These are phyloP conservation scores for Albizia julibrissin DNA, from an alignment of 306 rosid genomes.

Conservation along the genomic window DNA sequence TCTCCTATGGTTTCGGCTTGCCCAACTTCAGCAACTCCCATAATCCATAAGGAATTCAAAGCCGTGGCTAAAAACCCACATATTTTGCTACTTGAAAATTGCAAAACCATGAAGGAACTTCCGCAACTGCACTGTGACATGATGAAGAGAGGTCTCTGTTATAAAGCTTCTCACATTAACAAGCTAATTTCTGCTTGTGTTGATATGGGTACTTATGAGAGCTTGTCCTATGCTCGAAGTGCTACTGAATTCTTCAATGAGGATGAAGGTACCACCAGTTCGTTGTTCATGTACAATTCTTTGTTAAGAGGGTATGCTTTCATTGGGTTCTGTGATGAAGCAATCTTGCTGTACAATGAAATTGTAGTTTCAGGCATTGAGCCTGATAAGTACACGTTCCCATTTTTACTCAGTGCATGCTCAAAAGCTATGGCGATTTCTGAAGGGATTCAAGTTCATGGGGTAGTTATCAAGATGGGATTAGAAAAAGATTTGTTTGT, in stretches of 20 bases:
- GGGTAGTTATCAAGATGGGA: constrained; percentile 61
- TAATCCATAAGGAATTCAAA: constrained; percentile 38
- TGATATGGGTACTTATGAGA: constrained; percentile 57
- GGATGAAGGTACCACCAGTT: constrained; percentile 19
- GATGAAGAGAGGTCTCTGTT: constrained; percentile 57
- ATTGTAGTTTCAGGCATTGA: constrained; percentile 51
- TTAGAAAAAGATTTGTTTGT: constrained; percentile 60
- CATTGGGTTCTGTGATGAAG: constrained; percentile 55
- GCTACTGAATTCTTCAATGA: constrained; percentile 43
- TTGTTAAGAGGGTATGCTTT: constrained; percentile 68
- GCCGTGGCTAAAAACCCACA: constrained; percentile 23
- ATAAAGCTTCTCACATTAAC: constrained; percentile 36
- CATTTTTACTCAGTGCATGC: constrained; percentile 62
- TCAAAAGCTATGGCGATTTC: constrained; percentile 53
- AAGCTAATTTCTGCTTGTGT: constrained; percentile 53
- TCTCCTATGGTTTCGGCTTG: constrained; percentile 37
- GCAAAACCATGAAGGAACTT: constrained; percentile 63
- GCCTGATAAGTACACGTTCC: constrained; percentile 78
- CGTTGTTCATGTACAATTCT: constrained; percentile 55
- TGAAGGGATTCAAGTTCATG: constrained; percentile 73
- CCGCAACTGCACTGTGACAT: constrained; percentile 57
- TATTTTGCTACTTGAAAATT: constrained; percentile 37
- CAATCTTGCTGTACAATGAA: constrained; percentile 50
- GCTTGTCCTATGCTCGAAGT: constrained; percentile 55
- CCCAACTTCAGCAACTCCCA: constrained; percentile 37